These are phyloP conservation scores for Gonapodya sp. DNA, from an alignment of 192 early-diverging fungal species.

Conservation along the genomic window DNA sequence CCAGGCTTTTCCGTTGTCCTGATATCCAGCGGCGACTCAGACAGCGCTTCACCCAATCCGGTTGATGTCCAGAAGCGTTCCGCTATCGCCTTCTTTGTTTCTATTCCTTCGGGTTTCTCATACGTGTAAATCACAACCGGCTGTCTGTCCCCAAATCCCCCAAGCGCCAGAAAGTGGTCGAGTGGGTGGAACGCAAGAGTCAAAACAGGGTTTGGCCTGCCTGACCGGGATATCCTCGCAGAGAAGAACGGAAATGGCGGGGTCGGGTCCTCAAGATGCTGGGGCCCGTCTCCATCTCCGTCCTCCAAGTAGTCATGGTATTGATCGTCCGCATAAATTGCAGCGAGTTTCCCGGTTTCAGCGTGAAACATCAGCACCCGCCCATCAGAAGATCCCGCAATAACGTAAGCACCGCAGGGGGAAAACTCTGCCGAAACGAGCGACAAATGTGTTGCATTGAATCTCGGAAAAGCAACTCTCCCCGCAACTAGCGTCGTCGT, in stretches of 20 bases:
- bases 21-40: background rate
- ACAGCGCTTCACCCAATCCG: background rate
- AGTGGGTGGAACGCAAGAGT: conserved; percentile 29
- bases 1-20: background rate
- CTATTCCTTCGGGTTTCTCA: conserved; percentile 13
- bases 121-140: conserved; percentile 23
- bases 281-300: background rate
- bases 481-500: background rate
- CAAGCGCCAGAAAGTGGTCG: conserved; percentile 24
- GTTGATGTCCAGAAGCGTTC: background rate
- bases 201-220: background rate
- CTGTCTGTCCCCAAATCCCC: conserved; percentile 14
- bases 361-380: conserved; percentile 26
- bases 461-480: background rate
- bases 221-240: conserved; percentile 13
- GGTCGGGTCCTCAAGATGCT: conserved; percentile 2
- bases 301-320: background rate
- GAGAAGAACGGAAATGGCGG: background rate
- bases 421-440: conserved; percentile 14
- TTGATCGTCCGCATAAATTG: background rate
- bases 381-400: conserved; percentile 19
- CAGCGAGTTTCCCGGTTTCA: conserved; percentile 21
- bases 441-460: conserved; percentile 18
- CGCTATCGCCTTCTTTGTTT: background rate
- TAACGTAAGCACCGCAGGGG: conserved; percentile 30